Evolutionary conservation across 768 basidiomycete genomes (phyloP).

Genomic region (Mycena rosella): DNA sequence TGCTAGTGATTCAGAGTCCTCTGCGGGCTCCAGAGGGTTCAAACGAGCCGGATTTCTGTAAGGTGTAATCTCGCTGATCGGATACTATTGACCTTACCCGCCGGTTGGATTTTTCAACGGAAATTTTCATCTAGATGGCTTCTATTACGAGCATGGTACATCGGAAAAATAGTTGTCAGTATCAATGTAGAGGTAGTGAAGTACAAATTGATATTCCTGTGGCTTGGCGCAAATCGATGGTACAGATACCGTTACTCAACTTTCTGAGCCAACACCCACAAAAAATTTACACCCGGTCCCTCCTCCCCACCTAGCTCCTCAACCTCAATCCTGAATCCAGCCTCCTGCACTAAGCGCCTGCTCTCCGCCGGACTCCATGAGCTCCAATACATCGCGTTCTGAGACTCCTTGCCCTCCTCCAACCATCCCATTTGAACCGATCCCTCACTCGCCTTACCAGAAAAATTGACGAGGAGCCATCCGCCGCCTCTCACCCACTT

Average conservation of each 20-base stretch:
- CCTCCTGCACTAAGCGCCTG: slow-evolving; percentile 21
- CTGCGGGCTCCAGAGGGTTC: too few species aligned
- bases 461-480: slow-evolving; percentile 25
- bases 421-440: slow-evolving; percentile 22
- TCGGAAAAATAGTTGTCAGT: too few species aligned
- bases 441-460: slow-evolving; percentile 21
- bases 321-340: slow-evolving; percentile 25
- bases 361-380: slow-evolving; percentile 18
- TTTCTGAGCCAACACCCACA: slow-evolving; percentile 21
- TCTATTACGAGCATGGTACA: too few species aligned
- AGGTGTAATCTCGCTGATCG: too few species aligned
- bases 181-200: too few species aligned
- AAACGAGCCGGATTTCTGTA: too few species aligned
- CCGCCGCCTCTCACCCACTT: slow-evolving; percentile 24
- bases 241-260: background rate
- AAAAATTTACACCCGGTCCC: slow-evolving; percentile 13
- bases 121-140: too few species aligned
- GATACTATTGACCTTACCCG: too few species aligned
- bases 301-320: slow-evolving; percentile 18
- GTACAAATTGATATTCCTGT: too few species aligned
- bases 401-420: slow-evolving; percentile 16
- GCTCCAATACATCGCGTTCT: slow-evolving; percentile 27
- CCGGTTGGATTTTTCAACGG: too few species aligned
- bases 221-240: background rate
- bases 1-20: too few species aligned